Evolutionary conservation across 805 yeast genomes (phyloP), one percentile per base, ranked within the genome.

Genomic region (Kodamaea kaohsiungensis): DNA sequence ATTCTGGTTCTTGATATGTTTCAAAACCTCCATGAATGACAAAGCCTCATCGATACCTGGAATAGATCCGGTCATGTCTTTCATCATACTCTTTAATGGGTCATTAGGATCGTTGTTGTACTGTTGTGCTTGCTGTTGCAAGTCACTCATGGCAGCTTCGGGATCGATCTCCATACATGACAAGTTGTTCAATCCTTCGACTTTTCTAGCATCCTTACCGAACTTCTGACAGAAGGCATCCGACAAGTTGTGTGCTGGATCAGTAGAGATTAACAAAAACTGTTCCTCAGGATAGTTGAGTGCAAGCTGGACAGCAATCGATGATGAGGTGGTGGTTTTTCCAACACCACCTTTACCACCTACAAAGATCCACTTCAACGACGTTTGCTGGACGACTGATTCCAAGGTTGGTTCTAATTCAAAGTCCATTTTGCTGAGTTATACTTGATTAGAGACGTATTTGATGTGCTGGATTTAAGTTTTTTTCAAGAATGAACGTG

Each of bases 291-390:
- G 96, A 67, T 96, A 87, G 54, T 81, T 78, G 57, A 88, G 72
- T 15, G 99, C 98, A 69, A 95, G 82, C 73, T 95, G 98, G 58
- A 92, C 87, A 18, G 99, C 96, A 61, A 95, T 81, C 19, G 98
- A 91, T 47, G 97, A 92, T 1, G 98, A 93, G 2, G 98, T 89
- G 22, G 99, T 95, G 59, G 99, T 95, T 71, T 95, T 95, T 65
- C 99, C 99, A 27, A 95, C 99, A 73, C 99, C 99, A 71, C 99
- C 99, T 78, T 95, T 95, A 62, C 99, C 99, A 61, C 99, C 99
- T 45, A 93, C 98, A 66, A 95, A 95, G 59, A 95, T 87, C 99
- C 99, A 95, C 67, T 89, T 89, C 66, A 95, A 82, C 42, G 84
- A 73, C 25, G 87, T 89, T 57, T 82, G 85, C 27, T 73, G 60